phyloP scores from a whole-genome alignment of 2,329 filamentous ascomycete genomes.

The Ascochyta pisi region DNA sequence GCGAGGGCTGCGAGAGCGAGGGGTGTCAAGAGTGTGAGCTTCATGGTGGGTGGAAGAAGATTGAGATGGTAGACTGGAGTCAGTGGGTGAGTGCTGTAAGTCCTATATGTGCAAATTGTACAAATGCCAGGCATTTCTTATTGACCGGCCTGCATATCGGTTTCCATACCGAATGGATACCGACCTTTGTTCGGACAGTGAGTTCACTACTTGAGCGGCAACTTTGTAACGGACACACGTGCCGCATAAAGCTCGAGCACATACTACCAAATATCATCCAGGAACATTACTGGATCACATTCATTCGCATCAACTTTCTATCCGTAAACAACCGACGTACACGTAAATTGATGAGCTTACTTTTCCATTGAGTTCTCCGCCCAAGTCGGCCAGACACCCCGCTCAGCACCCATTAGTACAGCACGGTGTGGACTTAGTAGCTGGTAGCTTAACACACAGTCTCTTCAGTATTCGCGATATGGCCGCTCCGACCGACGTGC shows the following conservation, averaged over 20 bases:
- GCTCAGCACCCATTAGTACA: background rate
- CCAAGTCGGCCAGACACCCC: background rate
- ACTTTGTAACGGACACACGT: background rate
- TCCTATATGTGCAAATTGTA: no score
- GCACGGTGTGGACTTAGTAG: constrained; percentile 5
- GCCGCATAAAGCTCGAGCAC: background rate
- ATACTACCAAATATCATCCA: background rate
- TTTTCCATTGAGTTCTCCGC: constrained; percentile 11
- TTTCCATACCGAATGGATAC: background rate
- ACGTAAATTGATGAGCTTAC: background rate
- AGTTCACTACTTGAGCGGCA: background rate
- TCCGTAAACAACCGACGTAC: background rate
- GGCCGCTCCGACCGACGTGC: background rate
- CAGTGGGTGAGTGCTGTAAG: no score
- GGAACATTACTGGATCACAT: background rate
- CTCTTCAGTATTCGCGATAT: constrained; percentile 1
- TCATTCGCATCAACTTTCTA: background rate
- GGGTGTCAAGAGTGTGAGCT: constrained; percentile 4
- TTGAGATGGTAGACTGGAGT: background rate
- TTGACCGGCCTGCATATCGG: background rate
- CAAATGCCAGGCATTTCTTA: background rate
- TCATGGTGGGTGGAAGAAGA: constrained; percentile 1
- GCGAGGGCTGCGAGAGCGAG: constrained; percentile 2
- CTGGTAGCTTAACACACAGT: background rate
- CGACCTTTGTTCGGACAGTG: background rate